Percentiles rank a stretch among this genome's conserved stretches.
Evolutionary conservation across 768 basidiomycete species (phyloP).

Genomic region (Tulasnella sp.): DNA sequence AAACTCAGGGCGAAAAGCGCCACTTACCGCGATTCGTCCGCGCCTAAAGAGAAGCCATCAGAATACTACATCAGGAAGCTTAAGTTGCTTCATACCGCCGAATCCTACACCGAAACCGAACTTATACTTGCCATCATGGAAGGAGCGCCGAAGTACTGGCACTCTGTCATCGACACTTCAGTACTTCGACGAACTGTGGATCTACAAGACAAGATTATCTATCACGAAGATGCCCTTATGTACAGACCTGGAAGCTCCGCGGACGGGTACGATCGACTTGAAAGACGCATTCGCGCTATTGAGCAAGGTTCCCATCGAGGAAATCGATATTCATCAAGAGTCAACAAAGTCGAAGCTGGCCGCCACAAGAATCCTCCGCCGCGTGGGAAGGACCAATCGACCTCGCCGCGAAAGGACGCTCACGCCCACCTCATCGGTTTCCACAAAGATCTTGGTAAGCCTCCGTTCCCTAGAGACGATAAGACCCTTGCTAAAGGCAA

Average conservation of each 20-base stretch:
- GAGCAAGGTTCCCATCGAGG: not conserved
- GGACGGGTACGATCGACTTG: not conserved
- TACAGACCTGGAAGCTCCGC: too few species aligned
- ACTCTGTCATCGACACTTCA: constrained; percentile 17
- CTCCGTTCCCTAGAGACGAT: constrained; percentile 35
- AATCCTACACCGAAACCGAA: constrained; percentile 33
- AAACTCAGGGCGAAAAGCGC: constrained; percentile 34
- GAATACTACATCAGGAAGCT: too few species aligned
- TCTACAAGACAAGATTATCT: constrained; percentile 3
- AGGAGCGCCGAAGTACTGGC: constrained; percentile 26
- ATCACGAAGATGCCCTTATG: not conserved
- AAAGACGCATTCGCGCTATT: not conserved
- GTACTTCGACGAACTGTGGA: not conserved
- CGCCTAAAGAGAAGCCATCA: constrained; percentile 17
- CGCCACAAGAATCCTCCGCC: too few species aligned
- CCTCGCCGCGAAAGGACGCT: not conserved
- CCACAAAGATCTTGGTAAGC: constrained; percentile 19
- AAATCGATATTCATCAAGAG: not conserved
- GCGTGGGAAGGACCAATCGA: too few species aligned
- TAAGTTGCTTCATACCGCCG: not conserved
- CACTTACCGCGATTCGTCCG: constrained; percentile 34
- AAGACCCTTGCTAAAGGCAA: constrained; percentile 26
- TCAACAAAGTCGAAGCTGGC: not conserved
- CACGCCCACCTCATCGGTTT: constrained; percentile 19
- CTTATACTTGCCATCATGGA: constrained; percentile 40